phyloP scores from a whole-genome alignment of 2,329 filamentous ascomycete genomes.

The Sclerotinia sclerotiorum region DNA sequence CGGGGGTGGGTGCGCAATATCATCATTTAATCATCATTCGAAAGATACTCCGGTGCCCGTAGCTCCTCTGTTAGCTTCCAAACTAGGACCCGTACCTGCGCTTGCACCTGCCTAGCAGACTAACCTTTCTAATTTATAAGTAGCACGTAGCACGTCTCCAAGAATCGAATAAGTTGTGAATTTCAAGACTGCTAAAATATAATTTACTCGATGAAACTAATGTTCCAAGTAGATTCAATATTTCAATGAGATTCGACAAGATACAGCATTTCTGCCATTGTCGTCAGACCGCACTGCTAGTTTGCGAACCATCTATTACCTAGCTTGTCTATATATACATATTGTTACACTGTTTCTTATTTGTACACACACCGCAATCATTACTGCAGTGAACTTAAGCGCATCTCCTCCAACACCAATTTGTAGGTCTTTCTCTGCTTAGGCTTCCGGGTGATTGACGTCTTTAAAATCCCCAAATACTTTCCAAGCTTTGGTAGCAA shows the following conservation, averaged over 20 bases:
- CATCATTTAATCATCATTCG: slow-evolving; percentile 12
- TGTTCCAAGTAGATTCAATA: slow-evolving; percentile 1
- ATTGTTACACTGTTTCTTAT: background rate
- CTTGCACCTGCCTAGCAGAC: background rate
- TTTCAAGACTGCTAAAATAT: background rate
- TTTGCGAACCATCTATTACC: background rate
- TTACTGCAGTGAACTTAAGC: slow-evolving; percentile 32
- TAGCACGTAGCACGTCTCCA: background rate
- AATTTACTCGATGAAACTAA: background rate
- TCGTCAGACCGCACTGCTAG: background rate
- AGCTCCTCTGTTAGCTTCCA: slow-evolving; percentile 3
- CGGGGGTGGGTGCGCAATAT: slow-evolving; percentile 9
- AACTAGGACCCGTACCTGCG: background rate
- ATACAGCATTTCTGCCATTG: background rate
- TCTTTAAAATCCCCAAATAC: slow-evolving; percentile 61
- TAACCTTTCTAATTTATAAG: background rate
- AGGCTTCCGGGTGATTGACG: slow-evolving; percentile 54
- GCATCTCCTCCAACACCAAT: slow-evolving; percentile 68
- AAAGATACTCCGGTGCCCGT: slow-evolving; percentile 16
- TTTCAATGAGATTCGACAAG: background rate
- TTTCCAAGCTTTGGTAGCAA: slow-evolving; percentile 69
- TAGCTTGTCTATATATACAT: slow-evolving; percentile 12
- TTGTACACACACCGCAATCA: background rate
- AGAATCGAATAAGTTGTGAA: background rate
- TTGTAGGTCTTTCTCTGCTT: slow-evolving; percentile 92